Evolutionary conservation across 2,329 filamentous ascomycete genomes (phyloP).

Genomic region (Penicillium sp.): DNA sequence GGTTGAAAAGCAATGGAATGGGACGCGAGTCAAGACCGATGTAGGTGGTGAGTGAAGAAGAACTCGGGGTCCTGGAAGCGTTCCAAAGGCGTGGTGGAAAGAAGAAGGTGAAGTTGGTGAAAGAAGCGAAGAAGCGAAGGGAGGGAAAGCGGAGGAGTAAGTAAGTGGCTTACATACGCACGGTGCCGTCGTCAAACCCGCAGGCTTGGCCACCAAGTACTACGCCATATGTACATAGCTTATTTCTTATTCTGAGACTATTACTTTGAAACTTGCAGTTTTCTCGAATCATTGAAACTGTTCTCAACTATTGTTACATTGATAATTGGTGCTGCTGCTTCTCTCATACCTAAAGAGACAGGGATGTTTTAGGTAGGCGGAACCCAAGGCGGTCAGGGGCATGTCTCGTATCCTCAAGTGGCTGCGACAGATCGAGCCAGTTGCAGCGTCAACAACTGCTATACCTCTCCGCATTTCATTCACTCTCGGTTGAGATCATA

Average conservation of each 20-base stretch:
- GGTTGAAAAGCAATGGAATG: conserved; percentile 11
- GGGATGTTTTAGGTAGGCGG: background rate
- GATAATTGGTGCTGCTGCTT: background rate
- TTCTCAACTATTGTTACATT: background rate
- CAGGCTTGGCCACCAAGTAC: background rate
- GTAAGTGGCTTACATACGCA: conserved; percentile 28
- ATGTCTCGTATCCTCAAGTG: conserved; percentile 1
- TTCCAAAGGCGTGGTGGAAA: conserved; percentile 10
- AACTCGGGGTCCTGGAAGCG: background rate
- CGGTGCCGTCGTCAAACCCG: background rate
- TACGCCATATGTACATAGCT: background rate
- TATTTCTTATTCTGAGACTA: background rate
- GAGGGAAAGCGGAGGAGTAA: conserved; percentile 29
- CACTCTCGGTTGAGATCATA: background rate
- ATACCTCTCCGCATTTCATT: background rate
- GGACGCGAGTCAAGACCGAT: background rate
- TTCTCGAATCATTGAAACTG: background rate
- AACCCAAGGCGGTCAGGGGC: conserved; percentile 4
- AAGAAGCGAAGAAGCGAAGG: conserved; percentile 20
- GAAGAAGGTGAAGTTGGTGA: conserved; percentile 20
- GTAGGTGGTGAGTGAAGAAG: background rate
- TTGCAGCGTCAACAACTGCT: background rate
- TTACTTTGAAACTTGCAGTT: background rate
- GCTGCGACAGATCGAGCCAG: background rate
- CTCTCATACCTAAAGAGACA: background rate